Percentiles rank a stretch among this genome's conserved stretches.
These are phyloP conservation scores for Termitomyces titanicus DNA, from an alignment of 768 basidiomycete species.

Conservation along the genomic window DNA sequence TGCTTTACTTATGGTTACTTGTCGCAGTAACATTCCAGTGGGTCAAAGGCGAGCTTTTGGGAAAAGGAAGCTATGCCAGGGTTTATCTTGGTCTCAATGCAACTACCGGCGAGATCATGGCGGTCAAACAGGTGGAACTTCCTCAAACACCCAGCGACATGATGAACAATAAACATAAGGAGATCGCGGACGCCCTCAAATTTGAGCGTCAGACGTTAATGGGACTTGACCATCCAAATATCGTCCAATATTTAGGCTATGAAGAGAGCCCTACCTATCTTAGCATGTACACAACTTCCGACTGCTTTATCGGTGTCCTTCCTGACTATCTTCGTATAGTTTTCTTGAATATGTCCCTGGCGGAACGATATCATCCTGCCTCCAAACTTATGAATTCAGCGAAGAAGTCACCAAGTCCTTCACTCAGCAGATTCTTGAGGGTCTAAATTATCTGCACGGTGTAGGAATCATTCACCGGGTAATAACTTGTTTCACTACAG, in stretches of 20 bases:
- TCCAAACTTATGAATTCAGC: conserved; percentile 80
- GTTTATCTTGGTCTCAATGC: conserved; percentile 92
- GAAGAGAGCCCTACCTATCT: conserved; percentile 72
- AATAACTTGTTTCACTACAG: conserved; percentile 4
- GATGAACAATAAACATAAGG: conserved; percentile 55
- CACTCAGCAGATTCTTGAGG: conserved; percentile 79
- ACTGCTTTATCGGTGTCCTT: background rate
- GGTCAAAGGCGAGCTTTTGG: conserved; percentile 90
- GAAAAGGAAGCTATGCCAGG: conserved; percentile 89
- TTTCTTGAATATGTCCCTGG: conserved; percentile 96
- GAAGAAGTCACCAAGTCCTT: conserved; percentile 86
- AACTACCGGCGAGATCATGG: conserved; percentile 88
- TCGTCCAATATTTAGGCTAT: conserved; percentile 89
- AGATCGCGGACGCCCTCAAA: conserved; percentile 77
- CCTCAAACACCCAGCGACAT: conserved; percentile 72
- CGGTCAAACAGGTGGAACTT: conserved; percentile 94
- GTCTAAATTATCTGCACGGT: conserved; percentile 84
- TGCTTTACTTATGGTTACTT: background rate
- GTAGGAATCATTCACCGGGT: conserved; percentile 85
- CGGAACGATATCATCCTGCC: conserved; percentile 80
- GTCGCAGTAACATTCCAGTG: conserved; percentile 71
- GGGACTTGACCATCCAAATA: conserved; percentile 85
- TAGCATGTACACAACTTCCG: conserved; percentile 71
- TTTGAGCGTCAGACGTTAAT: conserved; percentile 84
- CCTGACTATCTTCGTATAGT: conserved; percentile 35